phyloP scores from a whole-genome alignment of 2,329 filamentous ascomycete species.

The Orbilia brochopaga region DNA sequence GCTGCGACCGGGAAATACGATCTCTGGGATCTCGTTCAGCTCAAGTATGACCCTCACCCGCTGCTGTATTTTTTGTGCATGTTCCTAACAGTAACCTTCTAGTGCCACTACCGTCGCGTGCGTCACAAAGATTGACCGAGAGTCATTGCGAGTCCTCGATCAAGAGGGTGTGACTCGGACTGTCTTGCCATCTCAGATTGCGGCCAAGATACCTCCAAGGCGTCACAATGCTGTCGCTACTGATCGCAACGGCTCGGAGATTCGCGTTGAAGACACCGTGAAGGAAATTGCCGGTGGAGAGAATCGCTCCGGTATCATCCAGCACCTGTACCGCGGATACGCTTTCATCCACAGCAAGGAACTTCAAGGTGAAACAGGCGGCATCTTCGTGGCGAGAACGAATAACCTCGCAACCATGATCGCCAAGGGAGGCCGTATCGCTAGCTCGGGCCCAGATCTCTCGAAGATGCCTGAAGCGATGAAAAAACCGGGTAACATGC shows the following conservation, averaged over 20 bases:
- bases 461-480: conserved; percentile 87
- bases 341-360: conserved; percentile 87
- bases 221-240: conserved; percentile 81
- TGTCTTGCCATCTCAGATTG: conserved; percentile 87
- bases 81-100: conserved; percentile 55
- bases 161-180: conserved; percentile 84
- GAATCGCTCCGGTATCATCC: conserved; percentile 81
- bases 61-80: conserved; percentile 35
- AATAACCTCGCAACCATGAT: conserved; percentile 87
- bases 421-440: conserved; percentile 87
- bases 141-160: conserved; percentile 86
- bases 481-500: conserved; percentile 67
- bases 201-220: conserved; percentile 82
- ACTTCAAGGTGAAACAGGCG: conserved; percentile 77
- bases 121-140: conserved; percentile 92
- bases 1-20: conserved; percentile 82
- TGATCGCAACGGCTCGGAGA: conserved; percentile 90
- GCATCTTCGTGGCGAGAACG: conserved; percentile 85
- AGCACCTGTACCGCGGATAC: conserved; percentile 92
- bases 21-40: conserved; percentile 89
- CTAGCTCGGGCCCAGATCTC: conserved; percentile 74
- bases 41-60: conserved; percentile 67
- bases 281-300: conserved; percentile 82
- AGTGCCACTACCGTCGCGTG: conserved; percentile 86
- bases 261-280: conserved; percentile 87